Conservation (phyloP, 2,329 filamentous ascomycete species). For the Arthrobotrys musiformis region DNA sequence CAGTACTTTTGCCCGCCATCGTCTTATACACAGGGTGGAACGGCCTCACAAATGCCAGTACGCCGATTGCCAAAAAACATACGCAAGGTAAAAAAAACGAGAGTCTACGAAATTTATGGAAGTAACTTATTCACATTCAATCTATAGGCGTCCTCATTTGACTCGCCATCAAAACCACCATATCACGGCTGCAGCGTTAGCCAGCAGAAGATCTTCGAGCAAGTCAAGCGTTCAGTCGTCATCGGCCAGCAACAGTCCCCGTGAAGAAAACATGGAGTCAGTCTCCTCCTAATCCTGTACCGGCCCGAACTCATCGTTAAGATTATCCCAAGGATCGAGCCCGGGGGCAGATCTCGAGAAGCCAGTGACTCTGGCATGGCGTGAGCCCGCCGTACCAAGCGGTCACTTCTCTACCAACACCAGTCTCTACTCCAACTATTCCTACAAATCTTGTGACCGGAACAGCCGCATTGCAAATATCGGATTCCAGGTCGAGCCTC, state of each 20-base stretch:
- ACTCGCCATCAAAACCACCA: slow-evolving; percentile 97
- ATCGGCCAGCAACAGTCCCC: slow-evolving; percentile 58
- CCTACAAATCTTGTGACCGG: slow-evolving; percentile 58
- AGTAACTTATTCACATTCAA: background rate
- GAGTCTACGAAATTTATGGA: background rate
- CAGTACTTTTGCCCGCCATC: slow-evolving; percentile 90
- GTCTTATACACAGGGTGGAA: slow-evolving; percentile 93
- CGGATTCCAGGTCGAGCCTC: slow-evolving; percentile 27
- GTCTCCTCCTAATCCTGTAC: slow-evolving; percentile 55
- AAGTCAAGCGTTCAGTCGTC: slow-evolving; percentile 63
- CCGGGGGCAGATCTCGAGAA: slow-evolving; percentile 53
- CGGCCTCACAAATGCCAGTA: slow-evolving; percentile 97
- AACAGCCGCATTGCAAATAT: slow-evolving; percentile 43
- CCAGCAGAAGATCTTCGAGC: slow-evolving; percentile 61
- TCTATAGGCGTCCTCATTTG: slow-evolving; percentile 80
- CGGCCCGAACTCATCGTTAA: slow-evolving; percentile 56
- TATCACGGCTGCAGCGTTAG: slow-evolving; percentile 87
- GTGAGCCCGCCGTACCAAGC: slow-evolving; percentile 55
- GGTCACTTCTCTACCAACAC: slow-evolving; percentile 58
- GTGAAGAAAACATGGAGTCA: slow-evolving; percentile 59
- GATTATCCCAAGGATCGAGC: slow-evolving; percentile 54
- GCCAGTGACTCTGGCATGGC: slow-evolving; percentile 45
- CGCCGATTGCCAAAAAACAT: slow-evolving; percentile 97
- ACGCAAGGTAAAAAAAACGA: slow-evolving; percentile 71
- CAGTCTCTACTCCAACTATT: slow-evolving; percentile 59